Base-by-base conservation (phyloP, 495 filamentous ascomycete genomes). In the Xylaria grammica region DNA sequence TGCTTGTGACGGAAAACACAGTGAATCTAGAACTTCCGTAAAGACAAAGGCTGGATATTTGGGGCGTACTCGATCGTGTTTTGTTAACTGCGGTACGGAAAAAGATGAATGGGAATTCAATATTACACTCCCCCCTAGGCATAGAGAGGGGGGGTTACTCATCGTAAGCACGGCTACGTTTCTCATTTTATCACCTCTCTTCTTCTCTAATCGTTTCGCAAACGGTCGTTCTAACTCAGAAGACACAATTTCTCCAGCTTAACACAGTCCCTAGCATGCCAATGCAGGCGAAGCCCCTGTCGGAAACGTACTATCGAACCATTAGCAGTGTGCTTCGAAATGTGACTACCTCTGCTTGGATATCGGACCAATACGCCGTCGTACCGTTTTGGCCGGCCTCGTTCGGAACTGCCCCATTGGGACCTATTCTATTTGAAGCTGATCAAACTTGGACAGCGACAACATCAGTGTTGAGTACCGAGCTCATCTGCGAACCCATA, bases 341-440 rank as follows among this genome's bases (percentile, higher is more conserved):
- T 53, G 73, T 75, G 1, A 75, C 75, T 5, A 79, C 77, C 0
- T 77, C 77, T 2, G 75, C 74, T 0, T 80, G 78, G 78, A 66
- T 79, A n/a, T 75, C 69, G 0, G 69, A 79, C 55, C 54, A 74
- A 15, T 79, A 76, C 54, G 73, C 74, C 0, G 69, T 79, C 17
- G 60, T 77, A 1, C 78, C 77, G 0, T 73, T 80, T 36, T 80
- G 78, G 78, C 78, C 78, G 5, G 19, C 70, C 2, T 44, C 62
- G 11, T 27, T 70, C 9, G 27, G 64, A 24, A 27, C 17, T 1
- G 65, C 22, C 1, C 72, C 75, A 1, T 50, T 79, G 20, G 69
- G 51, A 0, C 66, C 73, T 13, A 24, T 74, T 3, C 67, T 77
- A 4, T 54, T 70, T 2, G 61, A 63, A 11, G 8, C 54, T 0